These are phyloP conservation scores for Podospora appendiculata DNA, from an alignment of 495 filamentous ascomycete genomes.

Conservation along the genomic window DNA sequence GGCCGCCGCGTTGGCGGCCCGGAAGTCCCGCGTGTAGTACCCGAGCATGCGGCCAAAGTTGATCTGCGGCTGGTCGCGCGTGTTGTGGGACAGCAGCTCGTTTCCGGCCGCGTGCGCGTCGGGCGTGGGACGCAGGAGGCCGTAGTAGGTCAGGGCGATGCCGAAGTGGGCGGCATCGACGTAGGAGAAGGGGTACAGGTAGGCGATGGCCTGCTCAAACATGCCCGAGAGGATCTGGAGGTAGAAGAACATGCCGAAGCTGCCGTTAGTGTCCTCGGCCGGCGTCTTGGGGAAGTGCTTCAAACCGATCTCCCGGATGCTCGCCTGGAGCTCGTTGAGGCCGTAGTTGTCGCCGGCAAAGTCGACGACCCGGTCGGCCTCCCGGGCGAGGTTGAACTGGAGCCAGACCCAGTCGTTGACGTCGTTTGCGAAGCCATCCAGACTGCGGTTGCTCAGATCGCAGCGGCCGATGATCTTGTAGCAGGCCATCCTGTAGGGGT, in stretches of 20 bases:
- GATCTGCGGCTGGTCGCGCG: constrained; percentile 77
- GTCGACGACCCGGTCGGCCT: constrained; percentile 75
- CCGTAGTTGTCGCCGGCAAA: constrained; percentile 83
- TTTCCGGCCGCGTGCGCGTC: constrained; percentile 61
- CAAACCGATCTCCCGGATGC: constrained; percentile 78
- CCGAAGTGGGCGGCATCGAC: constrained; percentile 93
- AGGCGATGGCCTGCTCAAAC: constrained; percentile 90
- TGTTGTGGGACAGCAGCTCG: constrained; percentile 61
- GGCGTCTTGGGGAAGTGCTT: constrained; percentile 72
- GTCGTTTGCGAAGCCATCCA: constrained; percentile 72
- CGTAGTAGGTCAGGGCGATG: constrained; percentile 84
- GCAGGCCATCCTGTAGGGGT: constrained; percentile 94
- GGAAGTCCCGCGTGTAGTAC: constrained; percentile 93
- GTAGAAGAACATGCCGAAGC: constrained; percentile 86
- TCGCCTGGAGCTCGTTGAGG: constrained; percentile 75
- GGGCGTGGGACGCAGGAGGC: constrained; percentile 68
- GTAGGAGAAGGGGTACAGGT: constrained; percentile 81
- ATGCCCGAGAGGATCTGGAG: constrained; percentile 83
- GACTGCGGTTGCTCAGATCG: constrained; percentile 69
- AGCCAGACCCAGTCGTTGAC: constrained; percentile 97
- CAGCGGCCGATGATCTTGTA: constrained; percentile 97
- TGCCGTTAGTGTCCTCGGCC: constrained; percentile 58
- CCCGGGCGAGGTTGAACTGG: constrained; percentile 84
- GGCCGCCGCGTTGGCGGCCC: constrained; percentile 73
- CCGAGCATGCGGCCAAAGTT: constrained; percentile 91